A percentile compares a stretch with the other conserved stretches of the same genome.
These are phyloP conservation scores for Cladobotryum mycophilum DNA, from an alignment of 2,329 filamentous ascomycete genomes.

Conservation along the genomic window DNA sequence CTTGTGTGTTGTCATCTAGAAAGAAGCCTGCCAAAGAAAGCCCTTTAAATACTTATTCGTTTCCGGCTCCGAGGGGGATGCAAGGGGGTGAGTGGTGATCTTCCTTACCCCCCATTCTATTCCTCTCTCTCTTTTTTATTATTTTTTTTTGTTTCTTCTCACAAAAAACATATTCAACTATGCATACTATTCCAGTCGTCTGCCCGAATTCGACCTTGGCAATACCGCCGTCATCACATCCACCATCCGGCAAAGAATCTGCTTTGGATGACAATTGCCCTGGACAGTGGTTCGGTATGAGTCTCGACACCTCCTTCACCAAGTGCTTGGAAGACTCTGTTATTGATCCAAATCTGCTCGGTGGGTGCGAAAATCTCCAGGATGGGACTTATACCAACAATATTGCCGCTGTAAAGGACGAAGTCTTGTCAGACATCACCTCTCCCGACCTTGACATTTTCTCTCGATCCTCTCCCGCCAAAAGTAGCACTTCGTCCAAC, in stretches of 20 bases:
- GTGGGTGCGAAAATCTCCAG: neutral
- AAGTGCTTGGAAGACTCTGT: neutral
- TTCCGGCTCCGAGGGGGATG: too few relatives aligned
- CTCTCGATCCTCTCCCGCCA: neutral
- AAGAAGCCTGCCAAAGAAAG: too few relatives aligned
- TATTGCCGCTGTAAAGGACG: neutral
- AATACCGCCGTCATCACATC: neutral
- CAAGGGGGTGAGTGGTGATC: too few relatives aligned
- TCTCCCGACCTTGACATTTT: neutral
- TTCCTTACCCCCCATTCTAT: neutral
- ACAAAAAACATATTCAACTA: neutral
- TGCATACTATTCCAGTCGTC: neutral
- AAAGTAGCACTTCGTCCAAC: neutral
- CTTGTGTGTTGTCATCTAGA: too few relatives aligned
- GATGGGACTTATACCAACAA: neutral
- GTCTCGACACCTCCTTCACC: neutral
- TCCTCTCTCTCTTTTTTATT: neutral
- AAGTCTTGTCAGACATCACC: neutral
- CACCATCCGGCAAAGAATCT: neutral
- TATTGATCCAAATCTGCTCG: neutral
- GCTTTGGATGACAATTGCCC: neutral
- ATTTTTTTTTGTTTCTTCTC: neutral
- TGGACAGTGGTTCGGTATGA: neutral
- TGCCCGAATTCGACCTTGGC: neutral
- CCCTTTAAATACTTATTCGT: too few relatives aligned